Base-by-base conservation (phyloP, 305 asterid species). In the Fraxinus baroniana region DNA sequence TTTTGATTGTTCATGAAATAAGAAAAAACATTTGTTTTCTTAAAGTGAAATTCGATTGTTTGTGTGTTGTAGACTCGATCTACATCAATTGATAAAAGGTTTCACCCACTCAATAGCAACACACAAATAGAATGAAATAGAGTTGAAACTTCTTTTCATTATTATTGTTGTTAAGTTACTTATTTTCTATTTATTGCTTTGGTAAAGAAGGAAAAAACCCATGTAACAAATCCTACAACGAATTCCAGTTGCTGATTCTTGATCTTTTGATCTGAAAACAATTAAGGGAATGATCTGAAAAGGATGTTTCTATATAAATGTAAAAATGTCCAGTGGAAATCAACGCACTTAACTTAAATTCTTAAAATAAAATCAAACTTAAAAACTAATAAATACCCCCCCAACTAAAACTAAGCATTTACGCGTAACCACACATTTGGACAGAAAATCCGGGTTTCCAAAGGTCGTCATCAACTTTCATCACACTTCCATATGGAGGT, bases 401-500 rank as follows among this genome's bases (percentile, higher is more conserved):
- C 71, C 62, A 83, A 66, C 83, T 72, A 77, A 7, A 66, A 77
- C 66, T 78, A 46, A 22, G 8, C 78, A 85, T 81, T 57, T 83
- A 78, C 83, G 79, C n/a, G 32, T 81, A 18, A 55, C 62, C 18
- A 37, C 7, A 37, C 76, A 13, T 62, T 22, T 22, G 72, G 39
- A 28, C 39, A 13, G 20, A 15, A 15, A 70, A 70, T 3, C 36
- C 13, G 1, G 37, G 13, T 62, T n/a, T 13, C 7, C 7, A 2
- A 68, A 13, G 20, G 13, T 17, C 22, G 22, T 5, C 13, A 5
- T 83, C 74, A 84, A 80, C 24, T 68, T 76, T 76, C 90, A 33
- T 86, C 86, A 80, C 98, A 94, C 82, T 88, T 90, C 97, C 97
- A 94, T 83, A 60, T 88, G 18, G 97, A 90, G 10, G 93, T 93